Base-by-base conservation (phyloP, 768 basidiomycete species). In the Pleurotus pulmonarius region DNA sequence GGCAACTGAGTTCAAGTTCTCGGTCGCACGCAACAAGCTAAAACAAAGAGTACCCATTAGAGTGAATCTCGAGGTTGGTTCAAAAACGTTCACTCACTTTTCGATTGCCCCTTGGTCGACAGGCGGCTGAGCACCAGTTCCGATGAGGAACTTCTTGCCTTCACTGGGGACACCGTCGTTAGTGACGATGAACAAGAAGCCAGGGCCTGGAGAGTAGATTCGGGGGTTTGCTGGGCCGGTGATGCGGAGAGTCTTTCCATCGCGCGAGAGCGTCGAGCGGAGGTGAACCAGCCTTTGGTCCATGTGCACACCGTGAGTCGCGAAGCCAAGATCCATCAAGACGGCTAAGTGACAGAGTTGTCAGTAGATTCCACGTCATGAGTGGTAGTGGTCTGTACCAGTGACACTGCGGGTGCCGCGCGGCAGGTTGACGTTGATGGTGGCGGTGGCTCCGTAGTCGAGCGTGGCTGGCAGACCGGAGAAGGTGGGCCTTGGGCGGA, bases 321-420 rank as follows among this genome's bases (percentile, higher is more conserved):
- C 71, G 59, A 76, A 77, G 0, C 75, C 74, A 8, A 75, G 67
- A 56, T 78, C 75, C 58, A 73, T 72, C n/a, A 78, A 59, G 6
- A 70, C 67, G 25, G 74, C 75, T 76, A 51, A 7, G 29, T 20
- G 29, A 8, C n/a, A 53, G n/a, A n/a, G 34, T 25, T 7, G 53
- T 29, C 29, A 34, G 29, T 8, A 34, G 29, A 11, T 34, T 11
- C 29, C 3, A 9, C 29, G 29, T 8, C 9, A 34, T 4, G 0
- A 34, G 29, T 34, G 29, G 29, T 8, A 34, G 29, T 34, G 29
- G 29, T 11, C 29, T 34, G 49, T 46, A 71, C 72, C 72, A 60
- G 69, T 59, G 16, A 75, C 60, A 15, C 54, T 63, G 20, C 40
- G 55, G 5, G 65, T 60, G 24, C 62, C 64, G 16, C 59, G 56